Percentiles rank a stretch among this genome's conserved stretches.
These are phyloP conservation scores for Mortierella sp. DNA, from an alignment of 371 early-diverging fungal species.

Conservation along the genomic window DNA sequence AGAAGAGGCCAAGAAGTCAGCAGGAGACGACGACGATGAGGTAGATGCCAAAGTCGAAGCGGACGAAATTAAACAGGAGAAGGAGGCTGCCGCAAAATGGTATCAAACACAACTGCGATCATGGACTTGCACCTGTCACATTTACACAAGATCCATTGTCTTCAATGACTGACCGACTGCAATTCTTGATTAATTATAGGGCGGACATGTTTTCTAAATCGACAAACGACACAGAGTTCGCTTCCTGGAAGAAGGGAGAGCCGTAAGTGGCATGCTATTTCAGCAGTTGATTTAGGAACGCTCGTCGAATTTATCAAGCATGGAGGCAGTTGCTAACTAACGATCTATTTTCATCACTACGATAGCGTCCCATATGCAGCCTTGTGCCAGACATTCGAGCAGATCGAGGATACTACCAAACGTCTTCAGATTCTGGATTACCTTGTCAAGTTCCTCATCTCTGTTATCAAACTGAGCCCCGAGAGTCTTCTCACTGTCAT, in stretches of 20 bases:
- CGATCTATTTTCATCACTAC: not conserved
- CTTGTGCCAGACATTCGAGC: slow-evolving; percentile 90
- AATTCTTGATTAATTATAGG: slow-evolving; percentile 14
- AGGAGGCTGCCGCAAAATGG: slow-evolving; percentile 57
- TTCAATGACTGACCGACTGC: not conserved
- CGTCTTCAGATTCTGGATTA: slow-evolving; percentile 88
- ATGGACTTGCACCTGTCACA: not conserved
- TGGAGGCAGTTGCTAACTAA: not conserved
- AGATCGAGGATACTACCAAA: slow-evolving; percentile 77
- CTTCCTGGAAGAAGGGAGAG: slow-evolving; percentile 64
- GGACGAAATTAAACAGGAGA: slow-evolving; percentile 43
- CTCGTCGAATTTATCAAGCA: not conserved
- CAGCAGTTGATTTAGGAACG: not conserved
- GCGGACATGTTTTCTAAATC: slow-evolving; percentile 57
- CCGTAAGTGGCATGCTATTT: slow-evolving; percentile 47
- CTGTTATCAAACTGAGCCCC: slow-evolving; percentile 80
- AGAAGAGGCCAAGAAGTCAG: not conserved
- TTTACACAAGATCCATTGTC: not conserved
- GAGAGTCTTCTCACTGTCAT: slow-evolving; percentile 81
- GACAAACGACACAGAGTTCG: slow-evolving; percentile 28
- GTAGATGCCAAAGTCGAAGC: slow-evolving; percentile 46
- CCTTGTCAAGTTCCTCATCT: slow-evolving; percentile 81
- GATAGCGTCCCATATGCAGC: slow-evolving; percentile 84
- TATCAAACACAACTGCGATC: not conserved
- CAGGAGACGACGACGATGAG: slow-evolving; percentile 37